phyloP scores from a whole-genome alignment of 805 yeast species.

The Myxozyma vanderwaltii region DNA sequence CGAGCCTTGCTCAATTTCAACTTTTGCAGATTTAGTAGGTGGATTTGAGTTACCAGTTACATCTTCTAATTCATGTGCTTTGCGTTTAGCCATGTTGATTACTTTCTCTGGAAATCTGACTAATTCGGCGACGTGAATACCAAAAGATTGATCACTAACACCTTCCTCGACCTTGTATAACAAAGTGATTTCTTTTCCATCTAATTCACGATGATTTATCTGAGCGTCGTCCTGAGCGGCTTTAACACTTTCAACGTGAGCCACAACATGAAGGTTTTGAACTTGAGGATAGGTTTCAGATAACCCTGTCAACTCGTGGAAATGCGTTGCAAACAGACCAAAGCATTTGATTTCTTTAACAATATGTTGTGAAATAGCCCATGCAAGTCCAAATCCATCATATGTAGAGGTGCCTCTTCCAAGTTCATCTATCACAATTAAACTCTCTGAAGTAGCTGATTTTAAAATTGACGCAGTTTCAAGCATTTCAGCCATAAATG shows the following conservation, averaged over 20 bases:
- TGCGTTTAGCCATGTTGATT: constrained; percentile 91
- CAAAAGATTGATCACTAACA: constrained; percentile 93
- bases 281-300: constrained; percentile 63
- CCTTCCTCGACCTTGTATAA: constrained; percentile 95
- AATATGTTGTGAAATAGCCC: constrained; percentile 90
- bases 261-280: constrained; percentile 86
- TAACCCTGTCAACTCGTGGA: constrained; percentile 88
- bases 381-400: constrained; percentile 97
- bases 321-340: constrained; percentile 93
- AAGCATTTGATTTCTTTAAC: constrained; percentile 72
- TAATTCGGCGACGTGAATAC: constrained; percentile 95
- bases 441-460: constrained; percentile 73
- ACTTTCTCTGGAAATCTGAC: constrained; percentile 91
- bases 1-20: constrained; percentile 60
- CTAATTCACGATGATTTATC: constrained; percentile 37
- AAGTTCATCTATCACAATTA: constrained; percentile 88
- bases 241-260: constrained; percentile 63
- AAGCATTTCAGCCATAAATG: constrained; percentile 95
- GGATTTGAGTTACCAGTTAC: constrained; percentile 47
- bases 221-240: constrained; percentile 40
- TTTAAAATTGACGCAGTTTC: constrained; percentile 88
- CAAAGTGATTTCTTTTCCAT: constrained; percentile 72
- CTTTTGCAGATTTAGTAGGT: constrained; percentile 53
- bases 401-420: constrained; percentile 91
- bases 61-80: constrained; percentile 83